These are phyloP conservation scores for Xerocomellus chrysenteron DNA, from an alignment of 768 basidiomycete species.

Conservation along the genomic window DNA sequence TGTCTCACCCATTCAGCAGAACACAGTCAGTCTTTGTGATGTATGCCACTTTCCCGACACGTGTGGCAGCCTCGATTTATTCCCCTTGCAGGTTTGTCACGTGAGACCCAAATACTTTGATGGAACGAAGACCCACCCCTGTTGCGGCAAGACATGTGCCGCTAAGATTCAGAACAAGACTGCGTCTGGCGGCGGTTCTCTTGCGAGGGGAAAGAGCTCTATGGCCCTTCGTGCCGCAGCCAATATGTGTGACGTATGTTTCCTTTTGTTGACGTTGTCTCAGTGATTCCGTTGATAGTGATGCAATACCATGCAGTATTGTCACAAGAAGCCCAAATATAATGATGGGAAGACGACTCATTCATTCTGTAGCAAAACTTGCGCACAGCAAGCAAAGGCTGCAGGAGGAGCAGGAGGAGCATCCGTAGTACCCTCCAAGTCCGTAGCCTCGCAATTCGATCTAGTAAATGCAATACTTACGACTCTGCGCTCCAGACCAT, in stretches of 20 bases:
- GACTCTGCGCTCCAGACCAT: slow-evolving; percentile 31
- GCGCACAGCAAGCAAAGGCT: slow-evolving; percentile 48
- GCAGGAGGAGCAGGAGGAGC: slow-evolving; percentile 25
- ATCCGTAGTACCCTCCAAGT: slow-evolving; percentile 28
- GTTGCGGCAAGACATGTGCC: slow-evolving; percentile 57
- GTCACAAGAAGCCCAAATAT: slow-evolving; percentile 59
- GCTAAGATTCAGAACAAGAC: slow-evolving; percentile 43
- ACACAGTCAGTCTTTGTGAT: slow-evolving; percentile 46
- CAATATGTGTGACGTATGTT: slow-evolving; percentile 51
- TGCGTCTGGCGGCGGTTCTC: slow-evolving; percentile 22
- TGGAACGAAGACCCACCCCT: slow-evolving; percentile 54
- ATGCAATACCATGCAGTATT: slow-evolving; percentile 41
- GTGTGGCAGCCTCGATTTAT: slow-evolving; percentile 2
- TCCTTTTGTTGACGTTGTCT: slow-evolving; percentile 1
- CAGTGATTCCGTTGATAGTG: background rate
- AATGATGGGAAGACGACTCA: slow-evolving; percentile 58
- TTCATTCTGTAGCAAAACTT: slow-evolving; percentile 63
- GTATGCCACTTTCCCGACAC: slow-evolving; percentile 34
- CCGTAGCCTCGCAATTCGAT: slow-evolving; percentile 22
- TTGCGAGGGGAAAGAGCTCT: slow-evolving; percentile 26
- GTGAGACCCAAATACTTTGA: slow-evolving; percentile 55
- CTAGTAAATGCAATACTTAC: slow-evolving; percentile 32
- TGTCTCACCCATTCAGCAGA: slow-evolving; percentile 14
- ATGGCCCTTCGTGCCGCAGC: slow-evolving; percentile 28
- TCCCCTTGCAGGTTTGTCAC: slow-evolving; percentile 47